These are phyloP conservation scores for Kuraishia piskuri DNA, from an alignment of 805 yeast genomes.

Conservation along the genomic window DNA sequence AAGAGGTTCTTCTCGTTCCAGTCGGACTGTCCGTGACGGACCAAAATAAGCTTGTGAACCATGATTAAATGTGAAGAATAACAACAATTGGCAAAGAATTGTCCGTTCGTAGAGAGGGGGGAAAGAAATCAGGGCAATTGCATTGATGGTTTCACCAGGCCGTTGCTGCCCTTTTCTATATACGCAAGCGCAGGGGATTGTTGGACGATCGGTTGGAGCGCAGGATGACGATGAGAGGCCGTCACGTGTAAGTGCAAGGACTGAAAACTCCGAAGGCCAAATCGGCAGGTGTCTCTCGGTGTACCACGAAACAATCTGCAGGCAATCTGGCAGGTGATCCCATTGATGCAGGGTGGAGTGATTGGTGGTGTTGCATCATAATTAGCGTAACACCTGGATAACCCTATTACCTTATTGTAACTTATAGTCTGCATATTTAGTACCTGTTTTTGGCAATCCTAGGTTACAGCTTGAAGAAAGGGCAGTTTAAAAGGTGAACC, in stretches of 20 bases:
- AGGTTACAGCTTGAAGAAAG: too few relatives aligned
- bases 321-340: neutral
- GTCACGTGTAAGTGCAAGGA: constrained; percentile 1
- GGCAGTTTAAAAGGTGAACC: too few relatives aligned
- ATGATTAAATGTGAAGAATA: neutral
- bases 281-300: constrained; percentile 1
- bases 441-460: too few relatives aligned
- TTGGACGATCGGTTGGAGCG: constrained; percentile 7
- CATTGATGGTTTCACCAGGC: neutral
- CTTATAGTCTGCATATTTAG: too few relatives aligned
- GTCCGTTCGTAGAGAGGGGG: neutral
- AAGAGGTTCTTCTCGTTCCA: constrained; percentile 97
- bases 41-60: constrained; percentile 60
- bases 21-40: constrained; percentile 99
- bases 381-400: neutral
- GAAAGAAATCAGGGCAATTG: neutral
- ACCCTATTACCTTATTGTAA: neutral
- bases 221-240: constrained; percentile 1
- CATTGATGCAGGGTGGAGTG: neutral
- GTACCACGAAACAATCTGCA: constrained; percentile 5
- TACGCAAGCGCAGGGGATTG: neutral
- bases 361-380: neutral
- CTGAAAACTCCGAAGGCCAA: constrained; percentile 3
- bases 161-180: neutral
- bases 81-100: neutral